Evolutionary conservation across 78 protist species (phyloP), one percentile per base, ranked within the genome.

Genomic region (Protostelium mycophagum): DNA sequence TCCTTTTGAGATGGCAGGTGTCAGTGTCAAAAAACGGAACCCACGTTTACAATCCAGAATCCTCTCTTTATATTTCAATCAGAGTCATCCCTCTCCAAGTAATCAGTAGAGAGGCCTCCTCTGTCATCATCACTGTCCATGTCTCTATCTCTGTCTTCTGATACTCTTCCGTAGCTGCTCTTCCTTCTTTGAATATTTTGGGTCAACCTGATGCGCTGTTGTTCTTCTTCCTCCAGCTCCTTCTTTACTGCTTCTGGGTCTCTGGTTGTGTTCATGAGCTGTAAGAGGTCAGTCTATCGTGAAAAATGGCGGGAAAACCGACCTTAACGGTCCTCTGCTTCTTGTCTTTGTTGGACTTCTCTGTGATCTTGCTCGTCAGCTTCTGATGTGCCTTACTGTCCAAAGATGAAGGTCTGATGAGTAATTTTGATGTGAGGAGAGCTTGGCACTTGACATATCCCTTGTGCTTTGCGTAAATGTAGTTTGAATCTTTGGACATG

Each of bases 401-500:
- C 34, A 92, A 84, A 0, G 89, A 87, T 10, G 94, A 87, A 35
- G 94, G 94, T 36, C 88, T 63, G 84, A 92, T 88, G 51, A 29
- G 63, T 0, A 92, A 25, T 34, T 63, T 85, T 36, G 91, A 87
- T 35, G 86, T 63, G 0, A 92, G n/a, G n/a, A 88, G 89, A 35
- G 90, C 90, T 34, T 92, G 92, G 51, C 94, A 92, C 35, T 92
- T 92, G 38, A 92, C 85, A 36, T 88, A 92, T 23, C 87, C 37
- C 0, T 92, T 92, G 35, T 92, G 94, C n/a, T 39, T 28, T 0
- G 86, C 84, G n/a, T 92, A 92, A 31, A 92, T 83, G 37, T 85
- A 92, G 87, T 89, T 85, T 28, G 88, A 91, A 25, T 89, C 94
- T 23, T 86, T 73, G 31, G 37, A 63, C 10, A 91, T 31, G 34